Percentiles rank a stretch among this genome's conserved stretches.
phyloP scores from a whole-genome alignment of 495 filamentous ascomycete species.

The Trichocladium uniseriatum region DNA sequence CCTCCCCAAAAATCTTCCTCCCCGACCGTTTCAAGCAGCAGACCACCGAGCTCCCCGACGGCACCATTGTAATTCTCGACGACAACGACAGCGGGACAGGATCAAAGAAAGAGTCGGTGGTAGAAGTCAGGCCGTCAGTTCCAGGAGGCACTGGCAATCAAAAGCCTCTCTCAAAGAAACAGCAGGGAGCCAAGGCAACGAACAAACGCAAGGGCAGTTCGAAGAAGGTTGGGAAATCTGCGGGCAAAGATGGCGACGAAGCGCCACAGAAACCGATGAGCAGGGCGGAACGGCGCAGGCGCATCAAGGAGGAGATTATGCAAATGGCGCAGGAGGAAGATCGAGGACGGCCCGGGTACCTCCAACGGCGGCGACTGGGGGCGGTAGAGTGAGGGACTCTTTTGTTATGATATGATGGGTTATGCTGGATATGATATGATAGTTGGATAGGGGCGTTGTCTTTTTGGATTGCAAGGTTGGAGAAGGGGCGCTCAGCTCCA shows the following conservation, averaged over 20 bases:
- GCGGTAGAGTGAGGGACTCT: conserved; percentile 31
- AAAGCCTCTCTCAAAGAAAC: neutral
- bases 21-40: conserved; percentile 30
- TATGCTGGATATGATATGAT: neutral
- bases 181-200: neutral
- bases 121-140: conserved; percentile 27
- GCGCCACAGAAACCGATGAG: conserved; percentile 28
- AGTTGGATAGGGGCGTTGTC: neutral
- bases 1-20: conserved; percentile 36
- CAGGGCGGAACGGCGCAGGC: conserved; percentile 37
- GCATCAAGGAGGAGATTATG: conserved; percentile 44
- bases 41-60: conserved; percentile 32
- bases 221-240: neutral
- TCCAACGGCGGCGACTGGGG: conserved; percentile 38
- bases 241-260: conserved; percentile 2
- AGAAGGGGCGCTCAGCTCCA: too few species aligned
- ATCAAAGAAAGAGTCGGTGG: conserved; percentile 7
- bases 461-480: too few species aligned
- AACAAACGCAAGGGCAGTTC: neutral
- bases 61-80: conserved; percentile 26
- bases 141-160: conserved; percentile 10
- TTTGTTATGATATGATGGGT: neutral
- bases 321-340: conserved; percentile 29
- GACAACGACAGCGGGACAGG: neutral
- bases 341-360: conserved; percentile 28